phyloP scores from a whole-genome alignment of 352 stramenopile genomes.

The Pythium biforme region DNA sequence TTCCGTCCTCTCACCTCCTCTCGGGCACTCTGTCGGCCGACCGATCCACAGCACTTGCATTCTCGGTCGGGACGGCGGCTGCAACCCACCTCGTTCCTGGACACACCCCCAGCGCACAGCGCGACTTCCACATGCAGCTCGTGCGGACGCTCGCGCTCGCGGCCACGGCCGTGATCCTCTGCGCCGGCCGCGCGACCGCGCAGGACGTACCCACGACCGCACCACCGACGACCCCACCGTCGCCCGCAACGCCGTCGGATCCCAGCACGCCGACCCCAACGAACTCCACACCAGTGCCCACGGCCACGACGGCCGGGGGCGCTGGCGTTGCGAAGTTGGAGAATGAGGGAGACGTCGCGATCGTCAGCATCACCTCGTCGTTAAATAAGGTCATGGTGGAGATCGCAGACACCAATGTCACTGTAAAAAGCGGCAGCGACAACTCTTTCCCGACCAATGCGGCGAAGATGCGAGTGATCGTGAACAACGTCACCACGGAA shows the following conservation, averaged over 20 bases:
- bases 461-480: slow-evolving; percentile 14
- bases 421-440: not conserved
- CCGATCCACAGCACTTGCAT: not conserved
- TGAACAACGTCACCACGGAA: not conserved
- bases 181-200: not conserved
- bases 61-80: not conserved
- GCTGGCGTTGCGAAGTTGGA: not conserved
- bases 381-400: not conserved
- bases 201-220: not conserved
- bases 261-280: not conserved
- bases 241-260: not conserved
- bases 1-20: too few species aligned
- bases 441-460: not conserved
- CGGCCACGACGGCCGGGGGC: not conserved
- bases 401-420: not conserved
- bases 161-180: not conserved
- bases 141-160: slow-evolving; percentile 19
- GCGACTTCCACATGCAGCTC: too few species aligned
- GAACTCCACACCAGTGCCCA: too few species aligned
- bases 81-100: not conserved
- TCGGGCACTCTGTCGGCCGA: not conserved
- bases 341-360: not conserved
- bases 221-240: not conserved
- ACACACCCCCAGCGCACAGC: too few species aligned
- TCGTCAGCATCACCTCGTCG: not conserved